phyloP scores from a whole-genome alignment of 2,329 filamentous ascomycete species.

The Aciculosporium take region DNA sequence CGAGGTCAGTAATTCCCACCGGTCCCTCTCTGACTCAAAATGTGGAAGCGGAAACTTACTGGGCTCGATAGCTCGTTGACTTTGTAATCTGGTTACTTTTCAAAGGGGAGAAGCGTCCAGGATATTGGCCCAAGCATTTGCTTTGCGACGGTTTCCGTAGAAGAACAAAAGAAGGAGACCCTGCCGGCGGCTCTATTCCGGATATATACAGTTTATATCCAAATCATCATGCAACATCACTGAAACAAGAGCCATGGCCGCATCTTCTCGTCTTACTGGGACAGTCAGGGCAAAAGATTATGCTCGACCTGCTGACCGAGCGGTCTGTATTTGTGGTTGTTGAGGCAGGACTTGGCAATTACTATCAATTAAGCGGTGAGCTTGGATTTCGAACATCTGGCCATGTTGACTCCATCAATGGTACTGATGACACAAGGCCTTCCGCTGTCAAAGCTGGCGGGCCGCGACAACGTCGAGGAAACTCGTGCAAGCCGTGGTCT shows the following conservation, averaged over 20 bases:
- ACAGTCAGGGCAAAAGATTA: slow-evolving; percentile 57
- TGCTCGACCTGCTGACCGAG: slow-evolving; percentile 63
- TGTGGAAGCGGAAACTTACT: neutral
- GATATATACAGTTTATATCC: slow-evolving; percentile 49
- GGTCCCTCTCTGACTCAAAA: neutral
- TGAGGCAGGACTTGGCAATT: slow-evolving; percentile 45
- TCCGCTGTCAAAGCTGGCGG: slow-evolving; percentile 34
- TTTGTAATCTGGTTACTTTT: slow-evolving; percentile 70
- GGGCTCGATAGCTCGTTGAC: slow-evolving; percentile 49
- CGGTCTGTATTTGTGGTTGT: slow-evolving; percentile 61
- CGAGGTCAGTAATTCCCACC: slow-evolving; percentile 34
- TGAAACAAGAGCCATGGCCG: slow-evolving; percentile 64
- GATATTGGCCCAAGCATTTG: slow-evolving; percentile 50
- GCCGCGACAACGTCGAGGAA: neutral
- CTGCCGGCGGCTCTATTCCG: slow-evolving; percentile 35
- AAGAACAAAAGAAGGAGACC: slow-evolving; percentile 17
- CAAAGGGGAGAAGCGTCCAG: slow-evolving; percentile 33
- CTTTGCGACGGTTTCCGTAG: slow-evolving; percentile 72
- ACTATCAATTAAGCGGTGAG: slow-evolving; percentile 66
- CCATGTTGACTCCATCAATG: neutral
- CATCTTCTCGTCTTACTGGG: slow-evolving; percentile 62
- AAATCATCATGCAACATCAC: slow-evolving; percentile 53
- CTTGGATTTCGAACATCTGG: slow-evolving; percentile 4
- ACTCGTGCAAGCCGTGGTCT: slow-evolving; percentile 17
- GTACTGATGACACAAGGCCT: slow-evolving; percentile 20